Evolutionary conservation across 169 alveolate genomes (phyloP).

Genomic region (Plasmodium ovale): DNA sequence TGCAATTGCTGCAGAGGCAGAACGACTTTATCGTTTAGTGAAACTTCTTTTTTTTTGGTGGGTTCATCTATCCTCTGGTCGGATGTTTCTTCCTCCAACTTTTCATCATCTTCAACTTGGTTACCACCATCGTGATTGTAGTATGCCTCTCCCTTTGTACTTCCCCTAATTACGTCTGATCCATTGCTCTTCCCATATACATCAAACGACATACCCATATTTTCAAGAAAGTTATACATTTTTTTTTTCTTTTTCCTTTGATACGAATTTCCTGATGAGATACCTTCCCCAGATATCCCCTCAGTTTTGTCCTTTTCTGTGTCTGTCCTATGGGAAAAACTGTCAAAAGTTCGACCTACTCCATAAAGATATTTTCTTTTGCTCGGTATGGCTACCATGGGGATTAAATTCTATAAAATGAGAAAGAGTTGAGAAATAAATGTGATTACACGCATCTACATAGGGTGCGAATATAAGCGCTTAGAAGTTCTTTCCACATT

Average conservation of each 20-base stretch:
- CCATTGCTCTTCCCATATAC: background rate
- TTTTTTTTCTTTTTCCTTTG: slow-evolving; percentile 14
- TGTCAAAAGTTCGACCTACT: too few relatives aligned
- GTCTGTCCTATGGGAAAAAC: background rate
- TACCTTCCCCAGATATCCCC: background rate
- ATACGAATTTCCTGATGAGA: too few relatives aligned
- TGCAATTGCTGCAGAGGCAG: slow-evolving; percentile 56
- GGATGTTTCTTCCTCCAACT: background rate
- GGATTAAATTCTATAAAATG: slow-evolving; percentile 41
- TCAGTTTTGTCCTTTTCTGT: background rate
- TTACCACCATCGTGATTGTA: background rate
- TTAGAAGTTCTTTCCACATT: too few relatives aligned
- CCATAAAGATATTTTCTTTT: slow-evolving; percentile 34
- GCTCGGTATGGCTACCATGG: slow-evolving; percentile 68
- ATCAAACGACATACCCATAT: background rate
- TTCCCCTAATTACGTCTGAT: background rate
- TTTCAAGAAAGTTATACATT: slow-evolving; percentile 39
- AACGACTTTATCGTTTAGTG: slow-evolving; percentile 6
- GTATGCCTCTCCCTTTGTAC: background rate
- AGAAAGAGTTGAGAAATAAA: background rate
- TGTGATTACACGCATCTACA: background rate
- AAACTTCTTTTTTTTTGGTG: background rate
- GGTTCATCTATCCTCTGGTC: background rate
- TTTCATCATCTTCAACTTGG: background rate
- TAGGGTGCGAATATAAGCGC: too few relatives aligned